These are phyloP conservation scores for Klebsormidium nitens DNA, from an alignment of 139 green algal genomes.

Conservation along the genomic window DNA sequence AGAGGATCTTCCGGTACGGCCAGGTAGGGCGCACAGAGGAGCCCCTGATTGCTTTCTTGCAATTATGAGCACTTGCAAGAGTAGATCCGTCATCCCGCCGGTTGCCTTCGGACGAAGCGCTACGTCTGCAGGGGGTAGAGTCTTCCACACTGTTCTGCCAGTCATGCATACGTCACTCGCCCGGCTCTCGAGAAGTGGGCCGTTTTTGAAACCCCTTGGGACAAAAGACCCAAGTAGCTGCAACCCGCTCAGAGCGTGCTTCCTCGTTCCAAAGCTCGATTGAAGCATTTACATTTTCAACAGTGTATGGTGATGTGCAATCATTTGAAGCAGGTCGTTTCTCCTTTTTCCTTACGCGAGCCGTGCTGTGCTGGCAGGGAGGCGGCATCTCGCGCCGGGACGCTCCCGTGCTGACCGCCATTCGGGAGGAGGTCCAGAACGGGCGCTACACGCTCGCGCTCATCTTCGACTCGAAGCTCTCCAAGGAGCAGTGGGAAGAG, in stretches of 20 bases:
- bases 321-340: background rate
- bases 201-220: background rate
- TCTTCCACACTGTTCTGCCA: background rate
- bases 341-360: conserved; percentile 3
- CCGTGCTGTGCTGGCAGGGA: conserved; percentile 5
- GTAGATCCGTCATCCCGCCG: background rate
- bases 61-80: background rate
- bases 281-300: background rate
- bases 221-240: background rate
- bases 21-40: conserved; percentile 28
- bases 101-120: conserved; percentile 2
- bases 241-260: background rate
- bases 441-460: conserved; percentile 71
- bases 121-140: background rate
- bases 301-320: background rate
- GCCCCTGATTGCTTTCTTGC: background rate
- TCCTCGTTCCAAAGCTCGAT: conserved; percentile 7
- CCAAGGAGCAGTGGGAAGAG: too few species aligned
- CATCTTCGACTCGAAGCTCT: conserved; percentile 63
- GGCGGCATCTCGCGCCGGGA: conserved; percentile 63
- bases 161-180: background rate
- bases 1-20: conserved; percentile 79
- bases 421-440: conserved; percentile 76
- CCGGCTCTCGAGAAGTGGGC: background rate
- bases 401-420: conserved; percentile 57